Conservation (phyloP, 1,284 basidiomycete species). For the Melanopsichium pennsylvanicum region DNA sequence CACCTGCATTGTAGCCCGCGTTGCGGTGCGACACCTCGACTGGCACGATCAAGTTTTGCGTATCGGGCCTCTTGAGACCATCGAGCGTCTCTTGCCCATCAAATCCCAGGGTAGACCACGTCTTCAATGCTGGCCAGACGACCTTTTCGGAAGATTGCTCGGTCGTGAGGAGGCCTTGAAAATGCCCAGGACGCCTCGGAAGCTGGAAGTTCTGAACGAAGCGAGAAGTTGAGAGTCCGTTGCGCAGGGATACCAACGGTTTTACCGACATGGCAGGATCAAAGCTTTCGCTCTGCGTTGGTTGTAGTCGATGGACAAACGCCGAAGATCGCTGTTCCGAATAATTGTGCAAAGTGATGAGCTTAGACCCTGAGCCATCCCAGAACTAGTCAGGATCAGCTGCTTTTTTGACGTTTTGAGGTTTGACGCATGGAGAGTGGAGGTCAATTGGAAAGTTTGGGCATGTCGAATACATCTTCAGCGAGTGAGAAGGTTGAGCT, state of each 20-base stretch:
- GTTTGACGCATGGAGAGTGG: no score
- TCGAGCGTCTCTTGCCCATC: constrained; percentile 35
- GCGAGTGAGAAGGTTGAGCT: no score
- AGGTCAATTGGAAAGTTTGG: no score
- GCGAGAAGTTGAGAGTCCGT: constrained; percentile 20
- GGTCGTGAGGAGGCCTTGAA: constrained; percentile 16
- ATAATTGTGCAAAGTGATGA: no score
- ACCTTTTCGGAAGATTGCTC: constrained; percentile 14
- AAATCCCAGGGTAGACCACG: constrained; percentile 20
- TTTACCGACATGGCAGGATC: constrained; percentile 20
- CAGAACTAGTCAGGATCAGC: no score
- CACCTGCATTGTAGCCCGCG: constrained; percentile 38
- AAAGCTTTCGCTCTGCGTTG: no score
- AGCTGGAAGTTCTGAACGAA: constrained; percentile 28
- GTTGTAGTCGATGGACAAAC: no score
- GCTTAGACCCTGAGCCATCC: no score
- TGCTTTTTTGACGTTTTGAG: no score
- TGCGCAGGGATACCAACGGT: constrained; percentile 8
- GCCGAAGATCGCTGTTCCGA: no score
- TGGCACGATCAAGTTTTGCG: constrained; percentile 24
- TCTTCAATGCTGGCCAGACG: constrained; percentile 37
- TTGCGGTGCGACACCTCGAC: constrained; percentile 43
- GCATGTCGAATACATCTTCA: no score
- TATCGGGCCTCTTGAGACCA: constrained; percentile 27
- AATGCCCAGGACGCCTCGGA: constrained; percentile 21